These are phyloP conservation scores for Penicillium sp. DNA, from an alignment of 2,329 filamentous ascomycete genomes.

Conservation along the genomic window DNA sequence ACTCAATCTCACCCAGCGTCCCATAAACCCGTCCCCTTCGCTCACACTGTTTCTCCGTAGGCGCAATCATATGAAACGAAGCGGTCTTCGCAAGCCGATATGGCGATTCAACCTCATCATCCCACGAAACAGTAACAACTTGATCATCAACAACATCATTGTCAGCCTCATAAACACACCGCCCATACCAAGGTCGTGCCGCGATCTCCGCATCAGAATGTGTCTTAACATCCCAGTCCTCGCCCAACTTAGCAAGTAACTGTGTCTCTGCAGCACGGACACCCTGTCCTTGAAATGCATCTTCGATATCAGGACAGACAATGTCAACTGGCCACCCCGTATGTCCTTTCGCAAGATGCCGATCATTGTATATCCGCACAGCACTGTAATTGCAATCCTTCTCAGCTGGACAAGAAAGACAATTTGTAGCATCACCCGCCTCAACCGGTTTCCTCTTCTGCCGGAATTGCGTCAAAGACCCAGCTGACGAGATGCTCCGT, in stretches of 20 bases:
- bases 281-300: slow-evolving; percentile 55
- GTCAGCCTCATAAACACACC: slow-evolving; percentile 92
- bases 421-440: slow-evolving; percentile 81
- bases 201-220: slow-evolving; percentile 55
- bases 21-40: slow-evolving; percentile 85
- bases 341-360: slow-evolving; percentile 66
- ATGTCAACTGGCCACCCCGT: slow-evolving; percentile 81
- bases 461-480: slow-evolving; percentile 76
- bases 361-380: slow-evolving; percentile 75
- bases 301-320: slow-evolving; percentile 90
- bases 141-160: slow-evolving; percentile 96
- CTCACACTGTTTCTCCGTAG: slow-evolving; percentile 83
- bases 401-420: slow-evolving; percentile 75
- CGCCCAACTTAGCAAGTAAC: slow-evolving; percentile 49
- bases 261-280: slow-evolving; percentile 52
- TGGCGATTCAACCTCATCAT: slow-evolving; percentile 58
- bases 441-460: slow-evolving; percentile 70
- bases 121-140: slow-evolving; percentile 83
- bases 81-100: slow-evolving; percentile 75
- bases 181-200: slow-evolving; percentile 71
- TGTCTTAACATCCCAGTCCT: slow-evolving; percentile 58
- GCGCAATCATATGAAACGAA: slow-evolving; percentile 90
- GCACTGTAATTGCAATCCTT: slow-evolving; percentile 80
- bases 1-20: slow-evolving; percentile 78
- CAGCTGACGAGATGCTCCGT: slow-evolving; percentile 70